Percentiles rank a stretch among this genome's conserved stretches.
Conservation (phyloP, 495 filamentous ascomycete genomes). For the Tuber aestivum region DNA sequence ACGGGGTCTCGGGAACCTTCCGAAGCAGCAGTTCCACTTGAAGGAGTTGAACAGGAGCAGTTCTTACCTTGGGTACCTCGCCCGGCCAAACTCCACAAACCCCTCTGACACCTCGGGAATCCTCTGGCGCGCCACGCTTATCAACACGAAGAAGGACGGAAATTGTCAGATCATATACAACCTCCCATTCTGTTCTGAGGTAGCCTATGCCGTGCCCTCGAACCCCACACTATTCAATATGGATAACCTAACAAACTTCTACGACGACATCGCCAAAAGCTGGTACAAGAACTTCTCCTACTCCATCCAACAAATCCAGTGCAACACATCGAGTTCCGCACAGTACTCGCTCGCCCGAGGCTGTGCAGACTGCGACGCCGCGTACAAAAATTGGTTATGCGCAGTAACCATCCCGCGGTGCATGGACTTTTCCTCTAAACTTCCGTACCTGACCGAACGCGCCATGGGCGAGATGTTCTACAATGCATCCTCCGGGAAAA, state of each 20-base stretch:
- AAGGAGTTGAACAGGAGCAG: slow-evolving; percentile 63
- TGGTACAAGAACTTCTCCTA: slow-evolving; percentile 72
- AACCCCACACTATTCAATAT: slow-evolving; percentile 57
- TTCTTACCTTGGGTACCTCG: slow-evolving; percentile 65
- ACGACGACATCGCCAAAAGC: slow-evolving; percentile 58
- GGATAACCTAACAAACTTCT: slow-evolving; percentile 55
- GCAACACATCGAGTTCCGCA: slow-evolving; percentile 58
- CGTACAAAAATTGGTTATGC: slow-evolving; percentile 94
- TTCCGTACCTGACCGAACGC: slow-evolving; percentile 58
- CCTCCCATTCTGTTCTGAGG: slow-evolving; percentile 74
- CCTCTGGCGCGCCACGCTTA: slow-evolving; percentile 60
- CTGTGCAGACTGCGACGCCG: slow-evolving; percentile 67
- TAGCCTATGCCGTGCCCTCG: slow-evolving; percentile 83
- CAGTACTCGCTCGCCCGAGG: slow-evolving; percentile 73
- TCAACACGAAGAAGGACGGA: slow-evolving; percentile 64
- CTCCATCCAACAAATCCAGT: slow-evolving; percentile 75
- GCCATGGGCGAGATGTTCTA: slow-evolving; percentile 63
- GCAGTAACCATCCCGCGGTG: slow-evolving; percentile 87
- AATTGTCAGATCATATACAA: slow-evolving; percentile 83
- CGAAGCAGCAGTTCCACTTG: slow-evolving; percentile 81
- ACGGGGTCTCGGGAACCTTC: slow-evolving; percentile 55
- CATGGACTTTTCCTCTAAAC: slow-evolving; percentile 62
- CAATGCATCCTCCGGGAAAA: slow-evolving; percentile 54
- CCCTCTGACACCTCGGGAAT: slow-evolving; percentile 53
- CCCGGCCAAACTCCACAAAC: slow-evolving; percentile 52